Evolutionary conservation across 164 flowering plant species (phyloP).

Genomic region (Stephania yunnanensis): DNA sequence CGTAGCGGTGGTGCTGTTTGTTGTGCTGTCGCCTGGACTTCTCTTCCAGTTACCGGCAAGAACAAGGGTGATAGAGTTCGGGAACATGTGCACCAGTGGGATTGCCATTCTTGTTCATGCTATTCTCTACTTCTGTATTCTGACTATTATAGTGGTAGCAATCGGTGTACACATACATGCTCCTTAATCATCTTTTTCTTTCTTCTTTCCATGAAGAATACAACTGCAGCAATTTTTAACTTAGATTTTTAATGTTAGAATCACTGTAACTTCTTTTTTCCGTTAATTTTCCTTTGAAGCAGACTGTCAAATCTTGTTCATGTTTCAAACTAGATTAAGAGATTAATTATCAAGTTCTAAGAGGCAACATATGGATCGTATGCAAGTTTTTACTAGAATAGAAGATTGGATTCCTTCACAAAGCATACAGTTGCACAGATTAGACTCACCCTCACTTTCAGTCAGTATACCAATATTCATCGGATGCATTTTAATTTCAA

Average conservation of each 20-base stretch:
- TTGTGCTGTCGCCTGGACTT: slow-evolving; percentile 54
- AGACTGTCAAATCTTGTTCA: too few species aligned
- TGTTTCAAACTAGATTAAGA: too few species aligned
- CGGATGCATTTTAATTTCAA: not conserved
- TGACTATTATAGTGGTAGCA: slow-evolving; percentile 31
- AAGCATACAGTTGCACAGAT: not conserved
- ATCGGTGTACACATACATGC: slow-evolving; percentile 33
- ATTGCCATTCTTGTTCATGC: slow-evolving; percentile 41
- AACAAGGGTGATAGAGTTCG: slow-evolving; percentile 34
- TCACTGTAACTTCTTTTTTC: not conserved
- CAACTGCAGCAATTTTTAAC: not conserved
- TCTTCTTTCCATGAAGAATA: not conserved
- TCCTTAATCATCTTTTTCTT: not conserved
- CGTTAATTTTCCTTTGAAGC: too few species aligned
- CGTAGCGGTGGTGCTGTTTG: slow-evolving; percentile 49
- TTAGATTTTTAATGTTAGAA: not conserved
- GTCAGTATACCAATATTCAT: not conserved
- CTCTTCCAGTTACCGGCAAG: slow-evolving; percentile 57
- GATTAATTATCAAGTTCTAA: not conserved
- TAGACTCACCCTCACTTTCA: not conserved
- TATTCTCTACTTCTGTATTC: slow-evolving; percentile 27
- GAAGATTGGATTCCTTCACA: not conserved
- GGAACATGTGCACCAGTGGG: slow-evolving; percentile 41
- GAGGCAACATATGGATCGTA: not conserved
- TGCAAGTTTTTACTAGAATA: not conserved